Evolutionary conservation across 176 grass and related monocot species (phyloP).

Genomic region (Carex cristatella): DNA sequence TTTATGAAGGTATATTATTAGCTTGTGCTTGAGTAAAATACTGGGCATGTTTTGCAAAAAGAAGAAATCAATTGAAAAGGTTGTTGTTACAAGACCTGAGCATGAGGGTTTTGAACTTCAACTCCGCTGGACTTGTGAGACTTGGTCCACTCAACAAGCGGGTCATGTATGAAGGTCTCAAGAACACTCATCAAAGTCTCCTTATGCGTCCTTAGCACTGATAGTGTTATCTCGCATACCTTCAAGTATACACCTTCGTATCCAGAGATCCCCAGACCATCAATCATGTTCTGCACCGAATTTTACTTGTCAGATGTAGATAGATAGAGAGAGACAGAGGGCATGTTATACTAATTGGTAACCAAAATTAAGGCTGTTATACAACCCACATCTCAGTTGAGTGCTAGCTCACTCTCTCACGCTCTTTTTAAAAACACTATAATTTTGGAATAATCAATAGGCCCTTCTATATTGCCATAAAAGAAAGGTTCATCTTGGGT

Average conservation of each 20-base stretch:
- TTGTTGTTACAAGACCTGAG: constrained; percentile 41
- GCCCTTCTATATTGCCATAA: too few relatives aligned
- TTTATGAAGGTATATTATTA: not conserved
- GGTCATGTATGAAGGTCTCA: constrained; percentile 91
- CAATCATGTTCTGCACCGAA: constrained; percentile 83
- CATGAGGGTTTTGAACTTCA: constrained; percentile 87
- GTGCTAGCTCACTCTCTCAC: not conserved
- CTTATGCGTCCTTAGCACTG: constrained; percentile 78
- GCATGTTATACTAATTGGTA: not conserved
- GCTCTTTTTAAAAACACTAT: not conserved
- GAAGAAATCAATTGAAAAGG: not conserved
- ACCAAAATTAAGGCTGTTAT: not conserved
- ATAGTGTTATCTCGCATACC: constrained; percentile 88
- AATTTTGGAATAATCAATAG: constrained; percentile 1
- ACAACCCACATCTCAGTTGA: not conserved
- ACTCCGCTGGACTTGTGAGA: constrained; percentile 71
- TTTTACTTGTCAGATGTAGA: not conserved
- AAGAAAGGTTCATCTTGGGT: not conserved
- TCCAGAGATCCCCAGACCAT: constrained; percentile 87
- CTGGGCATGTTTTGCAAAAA: not conserved
- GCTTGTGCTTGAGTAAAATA: not conserved
- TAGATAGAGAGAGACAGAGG: not conserved
- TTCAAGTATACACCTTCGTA: constrained; percentile 92
- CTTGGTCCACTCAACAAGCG: constrained; percentile 97
- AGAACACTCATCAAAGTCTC: constrained; percentile 92